Conservation (phyloP, 805 yeast species). For the Ogataea nonfermentans region DNA sequence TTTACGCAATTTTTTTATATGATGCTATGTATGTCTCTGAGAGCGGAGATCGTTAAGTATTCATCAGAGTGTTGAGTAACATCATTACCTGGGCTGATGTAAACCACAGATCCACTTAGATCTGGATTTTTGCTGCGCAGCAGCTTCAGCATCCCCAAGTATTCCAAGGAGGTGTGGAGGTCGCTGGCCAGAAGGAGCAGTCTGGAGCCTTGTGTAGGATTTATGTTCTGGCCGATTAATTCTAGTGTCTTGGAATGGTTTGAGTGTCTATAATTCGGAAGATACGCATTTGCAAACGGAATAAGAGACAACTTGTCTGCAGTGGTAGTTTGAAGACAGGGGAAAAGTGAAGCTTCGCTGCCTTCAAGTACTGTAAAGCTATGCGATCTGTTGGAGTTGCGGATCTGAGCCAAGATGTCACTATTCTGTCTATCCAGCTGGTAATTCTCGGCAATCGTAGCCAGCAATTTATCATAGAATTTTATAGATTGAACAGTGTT, state of each 20-base stretch:
- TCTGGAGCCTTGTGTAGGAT: not conserved
- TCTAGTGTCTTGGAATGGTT: not conserved
- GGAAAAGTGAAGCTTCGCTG: not conserved
- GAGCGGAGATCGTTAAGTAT: slow-evolving; percentile 9
- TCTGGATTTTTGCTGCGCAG: slow-evolving; percentile 9
- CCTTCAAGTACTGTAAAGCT: slow-evolving; percentile 19
- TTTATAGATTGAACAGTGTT: not conserved
- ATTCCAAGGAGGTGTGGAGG: slow-evolving; percentile 25
- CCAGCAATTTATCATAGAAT: not conserved
- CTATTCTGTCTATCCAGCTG: not conserved
- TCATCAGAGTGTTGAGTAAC: slow-evolving; percentile 13
- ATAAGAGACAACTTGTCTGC: too few species aligned
- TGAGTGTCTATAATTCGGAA: slow-evolving; percentile 1
- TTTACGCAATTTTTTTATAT: slow-evolving; percentile 22
- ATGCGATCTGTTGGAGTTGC: slow-evolving; percentile 19
- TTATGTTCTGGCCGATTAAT: not conserved
- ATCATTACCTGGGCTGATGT: slow-evolving; percentile 7
- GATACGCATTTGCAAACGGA: too few species aligned
- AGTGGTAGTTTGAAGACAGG: too few species aligned
- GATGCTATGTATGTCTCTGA: not conserved
- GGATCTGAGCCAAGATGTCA: slow-evolving; percentile 22
- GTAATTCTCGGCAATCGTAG: too few species aligned
- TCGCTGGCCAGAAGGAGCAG: slow-evolving; percentile 26
- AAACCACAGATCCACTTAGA: slow-evolving; percentile 24
- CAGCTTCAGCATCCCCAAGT: slow-evolving; percentile 24